Percentiles rank a stretch among this genome's conserved stretches.
phyloP scores from a whole-genome alignment of 2,329 filamentous ascomycete genomes.

The Hirsutella thompsonii region DNA sequence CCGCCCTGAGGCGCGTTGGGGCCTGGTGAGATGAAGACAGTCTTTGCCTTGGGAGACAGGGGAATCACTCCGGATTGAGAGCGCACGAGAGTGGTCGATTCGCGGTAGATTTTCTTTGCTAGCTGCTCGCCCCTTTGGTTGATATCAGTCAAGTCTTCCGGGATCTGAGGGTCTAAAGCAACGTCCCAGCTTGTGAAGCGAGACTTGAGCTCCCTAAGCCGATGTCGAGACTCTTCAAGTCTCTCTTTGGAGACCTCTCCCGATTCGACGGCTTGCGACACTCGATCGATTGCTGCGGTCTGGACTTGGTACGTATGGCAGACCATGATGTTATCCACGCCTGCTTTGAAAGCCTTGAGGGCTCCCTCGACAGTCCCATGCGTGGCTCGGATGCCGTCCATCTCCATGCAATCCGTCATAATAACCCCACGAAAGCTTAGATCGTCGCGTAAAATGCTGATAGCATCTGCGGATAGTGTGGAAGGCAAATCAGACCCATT shows the following conservation, averaged over 20 bases:
- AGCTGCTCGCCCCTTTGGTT: slow-evolving; percentile 7
- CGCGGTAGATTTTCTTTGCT: slow-evolving; percentile 8
- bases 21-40: slow-evolving; percentile 12
- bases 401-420: slow-evolving; percentile 14
- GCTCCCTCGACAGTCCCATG: slow-evolving; percentile 12
- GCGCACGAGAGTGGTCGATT: slow-evolving; percentile 11
- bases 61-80: slow-evolving; percentile 7
- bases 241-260: slow-evolving; percentile 7
- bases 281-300: slow-evolving; percentile 10
- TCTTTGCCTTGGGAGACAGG: slow-evolving; percentile 5
- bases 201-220: slow-evolving; percentile 9
- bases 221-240: slow-evolving; percentile 8
- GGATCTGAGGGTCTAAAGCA: slow-evolving; percentile 5
- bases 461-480: slow-evolving; percentile 11
- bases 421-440: slow-evolving; percentile 10
- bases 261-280: slow-evolving; percentile 9
- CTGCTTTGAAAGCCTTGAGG: slow-evolving; percentile 12
- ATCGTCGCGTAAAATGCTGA: slow-evolving; percentile 11
- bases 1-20: slow-evolving; percentile 11
- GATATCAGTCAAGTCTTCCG: slow-evolving; percentile 5
- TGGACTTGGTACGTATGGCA: slow-evolving; percentile 14
- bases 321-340: slow-evolving; percentile 15
- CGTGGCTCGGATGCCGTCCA: slow-evolving; percentile 13
- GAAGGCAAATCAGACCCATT: slow-evolving; percentile 8
- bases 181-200: slow-evolving; percentile 11